Evolutionary conservation across 495 filamentous ascomycete species (phyloP).

Genomic region (Aspergillus campestris): DNA sequence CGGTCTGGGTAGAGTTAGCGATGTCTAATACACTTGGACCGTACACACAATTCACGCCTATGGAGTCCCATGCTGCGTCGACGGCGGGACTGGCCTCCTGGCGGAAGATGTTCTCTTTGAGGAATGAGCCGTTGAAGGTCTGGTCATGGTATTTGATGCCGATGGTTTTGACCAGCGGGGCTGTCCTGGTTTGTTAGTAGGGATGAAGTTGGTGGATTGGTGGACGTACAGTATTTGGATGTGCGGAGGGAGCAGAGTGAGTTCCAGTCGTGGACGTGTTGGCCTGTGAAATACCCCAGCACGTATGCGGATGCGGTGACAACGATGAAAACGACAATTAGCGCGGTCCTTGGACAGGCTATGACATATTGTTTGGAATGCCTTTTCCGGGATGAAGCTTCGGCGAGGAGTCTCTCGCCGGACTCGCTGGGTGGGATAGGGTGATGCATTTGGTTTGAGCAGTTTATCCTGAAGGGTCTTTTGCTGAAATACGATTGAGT

Average conservation of each 20-base stretch:
- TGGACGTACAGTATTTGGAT: conserved; percentile 19
- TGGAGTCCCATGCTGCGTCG: conserved; percentile 48
- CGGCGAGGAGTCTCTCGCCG: not conserved
- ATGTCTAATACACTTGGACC: not conserved
- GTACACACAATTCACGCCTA: conserved; percentile 43
- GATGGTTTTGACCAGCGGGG: conserved; percentile 26
- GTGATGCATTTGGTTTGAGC: too few species aligned
- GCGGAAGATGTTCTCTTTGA: conserved; percentile 46
- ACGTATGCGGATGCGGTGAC: too few species aligned
- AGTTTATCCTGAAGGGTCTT: too few species aligned
- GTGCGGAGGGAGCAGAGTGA: too few species aligned
- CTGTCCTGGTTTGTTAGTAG: conserved; percentile 9
- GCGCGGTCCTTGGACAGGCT: not conserved
- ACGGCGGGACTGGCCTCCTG: conserved; percentile 43
- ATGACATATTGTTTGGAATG: not conserved
- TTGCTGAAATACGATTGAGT: too few species aligned
- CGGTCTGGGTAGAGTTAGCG: conserved; percentile 21
- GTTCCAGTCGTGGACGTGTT: too few species aligned
- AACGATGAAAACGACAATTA: not conserved
- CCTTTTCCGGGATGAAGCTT: not conserved
- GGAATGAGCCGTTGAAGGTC: conserved; percentile 42
- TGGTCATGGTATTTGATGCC: conserved; percentile 22
- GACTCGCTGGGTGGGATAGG: not conserved
- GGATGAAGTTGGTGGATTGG: not conserved
- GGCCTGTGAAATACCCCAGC: too few species aligned